Evolutionary conservation across 192 early-diverging fungal genomes (phyloP), one percentile per base, ranked within the genome.

Genomic region (Entomortierella lignicola): DNA sequence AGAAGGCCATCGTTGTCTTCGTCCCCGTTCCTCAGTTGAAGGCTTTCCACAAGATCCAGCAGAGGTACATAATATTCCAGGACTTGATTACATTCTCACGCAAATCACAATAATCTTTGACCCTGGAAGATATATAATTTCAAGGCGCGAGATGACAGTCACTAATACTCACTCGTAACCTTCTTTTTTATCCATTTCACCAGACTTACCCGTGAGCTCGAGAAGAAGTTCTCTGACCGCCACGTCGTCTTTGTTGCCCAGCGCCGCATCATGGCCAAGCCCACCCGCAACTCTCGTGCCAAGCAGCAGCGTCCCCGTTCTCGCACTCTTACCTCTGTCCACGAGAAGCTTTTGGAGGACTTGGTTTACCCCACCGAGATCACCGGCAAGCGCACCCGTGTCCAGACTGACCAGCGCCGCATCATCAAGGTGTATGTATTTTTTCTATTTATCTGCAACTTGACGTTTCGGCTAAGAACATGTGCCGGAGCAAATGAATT

Each of bases 181-280:
- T 34, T 20, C 15, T 57, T 29, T 15, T 13, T 63, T 30, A 32
- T 4, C 15, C 27, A 31, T 10, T n/a, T 57, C 27, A 48, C 31
- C 60, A 89, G 93, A 81, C 92, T 99, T 60, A 95, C 96, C 80
- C 95, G 98, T 84, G 98, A 99, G 90, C 90, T 99, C 80, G 98
- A 99, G 91, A 99, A 99, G 95, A 99, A 99, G 94, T 98, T 99
- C 92, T 95, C 94, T 81, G 98, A 99, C 89, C 93, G 96, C 72
- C 98, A 99, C 88, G 94, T 99, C 60, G 89, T 99, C 74, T 92
- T 99, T 63, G 71, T 89, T 69, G 87, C 96, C 65, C 94, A 98
- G 87, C 94, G 98, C 72, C 93, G 95, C 81, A 98, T 99, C 87
- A 87, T 98, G 85, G 89, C 88, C 77, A 95, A 95, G 90, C 97